A percentile compares a stretch with the other conserved stretches of the same genome.
Evolutionary conservation across 2,329 filamentous ascomycete species (phyloP).

Genomic region (Allantophomopsis cytisporea): DNA sequence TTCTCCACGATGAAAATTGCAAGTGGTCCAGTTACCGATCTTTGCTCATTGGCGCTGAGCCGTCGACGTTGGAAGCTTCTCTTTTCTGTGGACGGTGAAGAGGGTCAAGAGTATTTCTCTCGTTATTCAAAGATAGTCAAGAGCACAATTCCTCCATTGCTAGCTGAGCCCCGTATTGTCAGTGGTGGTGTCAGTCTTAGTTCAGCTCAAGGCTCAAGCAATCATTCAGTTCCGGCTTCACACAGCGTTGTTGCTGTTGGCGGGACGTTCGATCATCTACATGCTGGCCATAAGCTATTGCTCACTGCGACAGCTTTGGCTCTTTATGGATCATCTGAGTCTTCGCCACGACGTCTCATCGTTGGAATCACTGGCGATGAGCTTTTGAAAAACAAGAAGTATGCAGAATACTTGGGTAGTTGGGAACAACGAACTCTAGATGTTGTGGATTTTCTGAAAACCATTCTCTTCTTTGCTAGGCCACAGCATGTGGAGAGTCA

Average conservation of each 20-base stretch:
- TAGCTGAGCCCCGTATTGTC: conserved; percentile 35
- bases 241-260: conserved; percentile 65
- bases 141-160: conserved; percentile 28
- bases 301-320: conserved; percentile 76
- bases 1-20: conserved; percentile 19
- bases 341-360: conserved; percentile 44
- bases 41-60: conserved; percentile 35
- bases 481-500: conserved; percentile 19
- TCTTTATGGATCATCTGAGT: conserved; percentile 32
- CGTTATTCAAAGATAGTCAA: conserved; percentile 33
- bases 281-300: conserved; percentile 91
- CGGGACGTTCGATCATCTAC: conserved; percentile 92
- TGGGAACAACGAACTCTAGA: conserved; percentile 63
- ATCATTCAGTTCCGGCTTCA: conserved; percentile 4
- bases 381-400: conserved; percentile 80
- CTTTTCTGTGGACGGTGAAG: conserved; percentile 52
- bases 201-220: conserved; percentile 6
- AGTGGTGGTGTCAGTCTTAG: conserved; percentile 36
- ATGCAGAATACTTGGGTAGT: conserved; percentile 63
- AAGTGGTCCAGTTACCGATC: conserved; percentile 23
- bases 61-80: conserved; percentile 49
- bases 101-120: conserved; percentile 43
- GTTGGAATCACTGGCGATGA: conserved; percentile 84
- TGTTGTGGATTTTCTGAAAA: conserved; percentile 61
- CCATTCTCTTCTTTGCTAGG: conserved; percentile 32